Percentiles rank a stretch among this genome's conserved stretches.
phyloP scores from a whole-genome alignment of 2,329 filamentous ascomycete genomes.

The Trichoderma koningiopsis region DNA sequence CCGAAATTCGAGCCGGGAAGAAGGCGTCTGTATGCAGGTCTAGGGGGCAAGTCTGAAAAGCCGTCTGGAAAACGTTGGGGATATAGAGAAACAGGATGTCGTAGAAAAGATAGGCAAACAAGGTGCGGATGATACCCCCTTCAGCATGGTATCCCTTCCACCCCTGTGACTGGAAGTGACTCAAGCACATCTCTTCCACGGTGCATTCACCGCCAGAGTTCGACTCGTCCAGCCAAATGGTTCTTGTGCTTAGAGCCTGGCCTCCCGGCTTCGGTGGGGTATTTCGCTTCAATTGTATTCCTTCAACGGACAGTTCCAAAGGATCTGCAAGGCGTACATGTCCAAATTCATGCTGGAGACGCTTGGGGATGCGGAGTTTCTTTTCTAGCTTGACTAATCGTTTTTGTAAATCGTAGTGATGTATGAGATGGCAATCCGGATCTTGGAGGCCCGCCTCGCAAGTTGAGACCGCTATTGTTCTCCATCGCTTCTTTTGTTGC shows the following conservation, averaged over 20 bases:
- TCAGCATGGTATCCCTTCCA: conserved; percentile 97
- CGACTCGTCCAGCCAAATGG: conserved; percentile 81
- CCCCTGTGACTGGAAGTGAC: conserved; percentile 76
- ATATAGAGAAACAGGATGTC: conserved; percentile 92
- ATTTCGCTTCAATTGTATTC: conserved; percentile 72
- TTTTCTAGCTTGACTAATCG: conserved; percentile 90
- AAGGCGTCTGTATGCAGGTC: conserved; percentile 94
- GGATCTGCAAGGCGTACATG: conserved; percentile 80
- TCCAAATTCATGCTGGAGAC: conserved; percentile 89
- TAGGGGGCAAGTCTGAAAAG: conserved; percentile 89
- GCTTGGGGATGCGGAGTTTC: conserved; percentile 76
- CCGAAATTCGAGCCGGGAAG: conserved; percentile 79
- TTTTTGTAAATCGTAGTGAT: conserved; percentile 93
- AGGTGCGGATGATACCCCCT: conserved; percentile 86
- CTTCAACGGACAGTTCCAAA: conserved; percentile 72
- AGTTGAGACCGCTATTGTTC: conserved; percentile 70
- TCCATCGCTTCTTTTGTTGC: conserved; percentile 80
- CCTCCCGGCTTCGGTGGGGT: conserved; percentile 46
- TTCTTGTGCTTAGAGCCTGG: conserved; percentile 63
- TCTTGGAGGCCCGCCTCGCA: conserved; percentile 89
- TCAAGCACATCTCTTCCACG: conserved; percentile 93
- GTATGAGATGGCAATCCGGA: conserved; percentile 84
- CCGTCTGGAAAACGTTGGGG: conserved; percentile 95
- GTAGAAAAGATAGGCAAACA: conserved; percentile 89
- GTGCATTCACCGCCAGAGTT: conserved; percentile 73